Evolutionary conservation across 352 stramenopile species (phyloP), one percentile per base, ranked within the genome.

Genomic region (Phytophthora fragariaefolia): DNA sequence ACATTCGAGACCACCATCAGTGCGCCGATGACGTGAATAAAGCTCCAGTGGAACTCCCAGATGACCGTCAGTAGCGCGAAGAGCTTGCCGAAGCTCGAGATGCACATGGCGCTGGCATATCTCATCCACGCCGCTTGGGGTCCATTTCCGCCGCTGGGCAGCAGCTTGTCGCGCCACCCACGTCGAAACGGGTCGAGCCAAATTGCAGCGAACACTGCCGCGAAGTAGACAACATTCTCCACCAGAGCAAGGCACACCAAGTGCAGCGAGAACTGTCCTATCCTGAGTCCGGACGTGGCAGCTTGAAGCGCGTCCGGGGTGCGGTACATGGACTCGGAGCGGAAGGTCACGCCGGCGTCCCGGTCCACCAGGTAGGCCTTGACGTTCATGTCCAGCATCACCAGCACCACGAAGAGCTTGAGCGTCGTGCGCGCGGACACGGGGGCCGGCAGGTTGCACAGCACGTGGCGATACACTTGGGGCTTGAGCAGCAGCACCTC

Each of bases 301-400:
- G 62, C 32, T 23, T 73, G 65, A 36, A 83, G 63, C 2, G 76
- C 59, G 8, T 75, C 61, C 3, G 54, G 22, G 2, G 36, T 57
- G 54, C 49, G 49, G 68, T 89, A 91, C 71, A 89, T 83, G 59
- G 81, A 91, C 49, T 84, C 75, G 26, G 74, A 74, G 18, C 65
- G 70, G 59, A 90, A 88, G 26, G 69, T 73, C 20, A 94, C 81
- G 17, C 86, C 86, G 9, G 78, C 74, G 26, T 80, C 67, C 23
- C 81, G 71, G 70, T 95, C 86, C 34, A 92, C 76, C 28, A 95
- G 74, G 62, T 93, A 93, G 20, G 86, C 86, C 71, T 95, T 95
- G 60, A 90, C 79, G 60, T 95, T 95, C 83, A 91, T 90, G 69
- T 95, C 86, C 28, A 95, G 74, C 83, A 95, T 90, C 28, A 90